These are phyloP conservation scores for Theobroma grandiflorum DNA, from an alignment of 441 rosid species.

Conservation along the genomic window DNA sequence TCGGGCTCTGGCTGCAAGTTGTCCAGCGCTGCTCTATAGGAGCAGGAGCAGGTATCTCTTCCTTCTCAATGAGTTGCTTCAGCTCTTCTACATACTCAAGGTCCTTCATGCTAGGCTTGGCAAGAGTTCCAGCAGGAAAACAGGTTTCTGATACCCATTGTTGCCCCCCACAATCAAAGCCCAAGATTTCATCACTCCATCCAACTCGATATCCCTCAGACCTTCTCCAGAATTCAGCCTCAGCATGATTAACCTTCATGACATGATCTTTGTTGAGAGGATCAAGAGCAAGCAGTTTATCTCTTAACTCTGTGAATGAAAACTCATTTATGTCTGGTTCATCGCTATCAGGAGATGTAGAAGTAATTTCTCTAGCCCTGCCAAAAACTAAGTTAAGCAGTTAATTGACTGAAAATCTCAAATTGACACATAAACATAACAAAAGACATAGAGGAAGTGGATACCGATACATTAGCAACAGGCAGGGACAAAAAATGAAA, in stretches of 20 bases:
- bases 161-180: slow-evolving; percentile 98
- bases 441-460: not conserved
- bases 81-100: slow-evolving; percentile 87
- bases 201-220: slow-evolving; percentile 97
- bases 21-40: slow-evolving; percentile 99
- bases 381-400: slow-evolving; percentile 36
- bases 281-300: slow-evolving; percentile 87
- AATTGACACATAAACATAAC: not conserved
- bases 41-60: slow-evolving; percentile 83
- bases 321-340: slow-evolving; percentile 71
- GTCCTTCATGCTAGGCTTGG: slow-evolving; percentile 93
- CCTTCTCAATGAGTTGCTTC: slow-evolving; percentile 81
- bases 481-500: not conserved
- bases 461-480: not conserved
- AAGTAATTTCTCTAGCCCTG: slow-evolving; percentile 59
- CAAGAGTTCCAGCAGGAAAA: slow-evolving; percentile 90
- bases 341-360: slow-evolving; percentile 49
- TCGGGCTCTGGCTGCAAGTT: slow-evolving; percentile 75
- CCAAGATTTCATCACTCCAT: slow-evolving; percentile 97
- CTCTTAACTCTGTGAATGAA: slow-evolving; percentile 88
- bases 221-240: slow-evolving; percentile 96
- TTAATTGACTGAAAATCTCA: slow-evolving; percentile 33
- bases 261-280: slow-evolving; percentile 90
- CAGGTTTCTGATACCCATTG: slow-evolving; percentile 99
- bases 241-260: slow-evolving; percentile 78